Percentiles rank a stretch among this genome's conserved stretches.
Conservation (phyloP, 2,329 filamentous ascomycete genomes). For the Macrophomina phaseolina region DNA sequence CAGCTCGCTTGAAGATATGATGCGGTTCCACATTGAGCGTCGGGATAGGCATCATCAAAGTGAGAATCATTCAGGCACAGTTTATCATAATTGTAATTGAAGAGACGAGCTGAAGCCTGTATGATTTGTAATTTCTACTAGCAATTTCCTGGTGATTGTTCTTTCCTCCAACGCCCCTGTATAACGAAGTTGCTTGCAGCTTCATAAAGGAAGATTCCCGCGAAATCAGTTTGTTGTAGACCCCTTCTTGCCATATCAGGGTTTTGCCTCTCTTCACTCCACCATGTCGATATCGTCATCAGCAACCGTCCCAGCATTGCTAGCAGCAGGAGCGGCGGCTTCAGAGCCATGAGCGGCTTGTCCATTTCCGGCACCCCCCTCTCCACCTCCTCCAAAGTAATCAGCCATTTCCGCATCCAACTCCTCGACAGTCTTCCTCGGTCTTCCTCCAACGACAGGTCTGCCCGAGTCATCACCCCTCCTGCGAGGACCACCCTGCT, state of each 20-base stretch:
- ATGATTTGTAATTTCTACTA: neutral
- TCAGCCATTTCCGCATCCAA: slow-evolving; percentile 97
- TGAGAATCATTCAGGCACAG: too few species aligned
- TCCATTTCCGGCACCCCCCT: neutral
- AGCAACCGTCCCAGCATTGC: neutral
- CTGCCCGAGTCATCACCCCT: slow-evolving; percentile 55
- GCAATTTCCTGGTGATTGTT: neutral
- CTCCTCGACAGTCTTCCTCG: slow-evolving; percentile 88
- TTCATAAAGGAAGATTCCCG: too few species aligned
- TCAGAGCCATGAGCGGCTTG: slow-evolving; percentile 3
- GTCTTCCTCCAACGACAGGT: slow-evolving; percentile 52
- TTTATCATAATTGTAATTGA: too few species aligned
- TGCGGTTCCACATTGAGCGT: too few species aligned
- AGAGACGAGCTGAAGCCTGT: too few species aligned
- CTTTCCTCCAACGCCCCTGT: neutral
- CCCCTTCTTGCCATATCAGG: too few species aligned
- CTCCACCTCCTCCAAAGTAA: slow-evolving; percentile 67
- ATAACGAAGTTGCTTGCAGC: too few species aligned
- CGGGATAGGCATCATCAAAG: too few species aligned
- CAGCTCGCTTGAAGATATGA: too few species aligned
- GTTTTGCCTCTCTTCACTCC: neutral
- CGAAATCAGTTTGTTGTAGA: too few species aligned
- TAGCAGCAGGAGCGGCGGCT: neutral
- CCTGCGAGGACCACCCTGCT: slow-evolving; percentile 47
- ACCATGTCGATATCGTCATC: slow-evolving; percentile 29